Percentiles rank a stretch among this genome's conserved stretches.
These are phyloP conservation scores for Clarireedia hainanense DNA, from an alignment of 2,329 filamentous ascomycete genomes.

Conservation along the genomic window DNA sequence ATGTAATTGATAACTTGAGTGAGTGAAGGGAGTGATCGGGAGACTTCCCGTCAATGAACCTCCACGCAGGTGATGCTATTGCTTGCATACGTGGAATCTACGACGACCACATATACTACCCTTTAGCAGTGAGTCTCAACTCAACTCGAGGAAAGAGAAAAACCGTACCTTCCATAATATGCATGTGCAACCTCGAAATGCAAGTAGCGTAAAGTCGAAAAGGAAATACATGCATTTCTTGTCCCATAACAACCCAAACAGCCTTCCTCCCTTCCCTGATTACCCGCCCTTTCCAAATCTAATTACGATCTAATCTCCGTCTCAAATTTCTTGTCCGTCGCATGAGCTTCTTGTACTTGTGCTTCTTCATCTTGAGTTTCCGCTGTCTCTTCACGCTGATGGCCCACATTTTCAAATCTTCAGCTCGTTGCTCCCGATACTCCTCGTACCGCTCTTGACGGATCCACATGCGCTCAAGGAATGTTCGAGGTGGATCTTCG, in stretches of 20 bases:
- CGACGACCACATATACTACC: background rate
- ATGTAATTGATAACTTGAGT: too few relatives aligned
- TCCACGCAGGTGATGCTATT: background rate
- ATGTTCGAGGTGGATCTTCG: slow-evolving; percentile 39
- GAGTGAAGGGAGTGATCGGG: too few relatives aligned
- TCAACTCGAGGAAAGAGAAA: background rate
- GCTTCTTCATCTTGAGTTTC: slow-evolving; percentile 99
- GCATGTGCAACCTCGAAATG: background rate
- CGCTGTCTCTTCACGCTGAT: slow-evolving; percentile 89
- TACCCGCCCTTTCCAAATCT: slow-evolving; percentile 12
- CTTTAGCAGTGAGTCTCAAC: background rate
- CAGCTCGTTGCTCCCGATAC: slow-evolving; percentile 34
- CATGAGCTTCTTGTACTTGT: slow-evolving; percentile 99
- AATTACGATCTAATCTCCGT: slow-evolving; percentile 49
- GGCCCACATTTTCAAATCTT: slow-evolving; percentile 58
- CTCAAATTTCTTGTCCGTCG: slow-evolving; percentile 80
- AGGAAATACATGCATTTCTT: background rate
- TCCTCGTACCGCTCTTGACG: slow-evolving; percentile 47
- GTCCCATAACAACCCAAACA: background rate
- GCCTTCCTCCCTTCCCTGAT: background rate
- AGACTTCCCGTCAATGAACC: background rate
- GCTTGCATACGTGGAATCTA: background rate
- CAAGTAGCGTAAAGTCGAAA: background rate
- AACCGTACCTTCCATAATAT: background rate
- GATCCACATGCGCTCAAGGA: slow-evolving; percentile 62